phyloP scores from a whole-genome alignment of 2,329 filamentous ascomycete species.

The Simplicillium aogashimaense region DNA sequence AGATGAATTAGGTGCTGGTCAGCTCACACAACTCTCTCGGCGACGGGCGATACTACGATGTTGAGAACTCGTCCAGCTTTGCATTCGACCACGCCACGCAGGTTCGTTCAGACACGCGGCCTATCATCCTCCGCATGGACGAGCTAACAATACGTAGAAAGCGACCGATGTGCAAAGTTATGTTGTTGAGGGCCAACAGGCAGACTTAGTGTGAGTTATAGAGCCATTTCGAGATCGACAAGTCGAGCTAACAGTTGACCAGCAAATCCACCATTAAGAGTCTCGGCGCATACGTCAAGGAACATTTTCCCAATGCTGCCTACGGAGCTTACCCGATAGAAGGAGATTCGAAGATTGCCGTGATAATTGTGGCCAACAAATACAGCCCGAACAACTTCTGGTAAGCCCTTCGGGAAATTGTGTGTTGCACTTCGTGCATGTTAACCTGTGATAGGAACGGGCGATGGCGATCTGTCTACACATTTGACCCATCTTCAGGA shows the following conservation, averaged over 20 bases:
- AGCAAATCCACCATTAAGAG: conserved; percentile 79
- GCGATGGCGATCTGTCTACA: conserved; percentile 86
- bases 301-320: conserved; percentile 79
- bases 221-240: no score
- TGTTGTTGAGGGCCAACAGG: conserved; percentile 63
- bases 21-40: conserved; percentile 79
- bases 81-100: conserved; percentile 76
- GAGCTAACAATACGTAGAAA: conserved; percentile 42
- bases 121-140: conserved; percentile 8
- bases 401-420: conserved; percentile 34
- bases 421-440: background rate
- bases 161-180: conserved; percentile 75
- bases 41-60: conserved; percentile 78
- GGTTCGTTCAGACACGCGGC: conserved; percentile 28
- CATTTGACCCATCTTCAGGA: conserved; percentile 59
- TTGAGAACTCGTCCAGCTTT: conserved; percentile 81
- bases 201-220: conserved; percentile 63
- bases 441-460: conserved; percentile 60
- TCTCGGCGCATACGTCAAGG: conserved; percentile 64
- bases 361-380: conserved; percentile 87
- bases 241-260: conserved; percentile 1
- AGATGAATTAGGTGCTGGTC: conserved; percentile 56
- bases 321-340: conserved; percentile 77
- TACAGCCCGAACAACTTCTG: conserved; percentile 98
- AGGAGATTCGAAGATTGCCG: conserved; percentile 64